A percentile compares a stretch with the other conserved stretches of the same genome.
Evolutionary conservation across 1,284 basidiomycete genomes (phyloP).

Genomic region (Ceratobasidium theobromae): DNA sequence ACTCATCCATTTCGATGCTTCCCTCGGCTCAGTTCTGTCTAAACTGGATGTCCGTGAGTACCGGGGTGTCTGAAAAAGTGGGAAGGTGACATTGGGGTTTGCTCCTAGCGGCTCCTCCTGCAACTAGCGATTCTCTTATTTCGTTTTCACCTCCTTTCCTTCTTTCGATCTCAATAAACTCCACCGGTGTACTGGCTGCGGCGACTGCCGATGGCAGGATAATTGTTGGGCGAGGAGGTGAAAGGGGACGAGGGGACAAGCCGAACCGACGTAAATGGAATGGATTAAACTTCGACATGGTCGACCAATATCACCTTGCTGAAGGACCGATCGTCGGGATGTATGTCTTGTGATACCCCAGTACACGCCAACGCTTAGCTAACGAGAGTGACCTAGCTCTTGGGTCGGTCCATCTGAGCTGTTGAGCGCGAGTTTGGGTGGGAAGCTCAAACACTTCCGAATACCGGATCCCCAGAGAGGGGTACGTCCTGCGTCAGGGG

Average conservation of each 20-base stretch:
- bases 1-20: conserved; percentile 66
- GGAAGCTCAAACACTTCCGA: conserved; percentile 53
- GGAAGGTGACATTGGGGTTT: not conserved
- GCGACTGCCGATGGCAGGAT: conserved; percentile 73
- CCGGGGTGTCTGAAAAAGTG: not conserved
- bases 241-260: conserved; percentile 49
- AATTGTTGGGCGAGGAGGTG: conserved; percentile 66
- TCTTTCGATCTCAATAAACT: conserved; percentile 57
- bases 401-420: conserved; percentile 40
- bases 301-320: conserved; percentile 51
- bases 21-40: conserved; percentile 59
- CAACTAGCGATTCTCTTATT: conserved; percentile 11
- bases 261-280: conserved; percentile 70
- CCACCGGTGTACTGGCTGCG: conserved; percentile 61
- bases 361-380: not conserved
- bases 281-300: conserved; percentile 54
- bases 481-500: conserved; percentile 40
- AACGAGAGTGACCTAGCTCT: conserved; percentile 15
- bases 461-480: conserved; percentile 44
- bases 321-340: conserved; percentile 69
- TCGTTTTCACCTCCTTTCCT: conserved; percentile 73
- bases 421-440: conserved; percentile 60
- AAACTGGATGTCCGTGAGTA: conserved; percentile 58
- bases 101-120: conserved; percentile 1
- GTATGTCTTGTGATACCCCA: conserved; percentile 48